Base-by-base conservation (phyloP, 192 early-diverging fungal genomes). In the Entophlyctis luteolus region DNA sequence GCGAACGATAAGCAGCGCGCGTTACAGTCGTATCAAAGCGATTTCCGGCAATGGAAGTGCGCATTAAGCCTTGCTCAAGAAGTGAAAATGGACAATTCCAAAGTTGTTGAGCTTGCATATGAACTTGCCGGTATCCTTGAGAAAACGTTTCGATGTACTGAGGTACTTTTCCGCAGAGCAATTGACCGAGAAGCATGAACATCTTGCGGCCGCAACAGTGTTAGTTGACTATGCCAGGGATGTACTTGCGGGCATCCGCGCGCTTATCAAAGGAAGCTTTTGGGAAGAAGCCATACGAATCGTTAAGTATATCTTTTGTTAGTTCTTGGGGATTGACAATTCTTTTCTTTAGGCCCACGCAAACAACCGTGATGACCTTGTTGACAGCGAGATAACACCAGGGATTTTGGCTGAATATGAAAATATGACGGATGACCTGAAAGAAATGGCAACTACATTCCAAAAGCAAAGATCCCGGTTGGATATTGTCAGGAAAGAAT, bases 251-350 rank as follows among this genome's bases (percentile, higher is more conserved):
- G 90, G 89, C 0, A 76, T 95, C 3, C 74, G 81, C 14, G 72
- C 84, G 54, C 73, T 95, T 12, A 70, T 91, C 4, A 84, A 87
- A 65, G 90, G 91, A 1, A 69, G 76, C 10, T 75, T 82, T 10
- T 96, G 94, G 94, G 75, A 70, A 4, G 92, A 94, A 70, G 90
- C 91, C 1, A 66, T 84, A 28, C 85, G 94, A 5, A 69, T 83
- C 2, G 84, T 85, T 62, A 69, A 68, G 65, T 10, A 0, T 16
- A 55, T 48, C 25, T 33, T 32, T 38, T 39, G 42, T 45, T 45
- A 14, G 10, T 45, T 45, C n/a, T n/a, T 45, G n/a, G 10, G n/a
- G 42, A 45, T n/a, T 45, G 42, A 45, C 10, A 45, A 14, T 45
- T n/a, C 42, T 34, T 36, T 57, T 1, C n/a, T 65, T 3, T 48